These are phyloP conservation scores for Zygotorulaspora sp. DNA, from an alignment of 805 yeast species.

Conservation along the genomic window DNA sequence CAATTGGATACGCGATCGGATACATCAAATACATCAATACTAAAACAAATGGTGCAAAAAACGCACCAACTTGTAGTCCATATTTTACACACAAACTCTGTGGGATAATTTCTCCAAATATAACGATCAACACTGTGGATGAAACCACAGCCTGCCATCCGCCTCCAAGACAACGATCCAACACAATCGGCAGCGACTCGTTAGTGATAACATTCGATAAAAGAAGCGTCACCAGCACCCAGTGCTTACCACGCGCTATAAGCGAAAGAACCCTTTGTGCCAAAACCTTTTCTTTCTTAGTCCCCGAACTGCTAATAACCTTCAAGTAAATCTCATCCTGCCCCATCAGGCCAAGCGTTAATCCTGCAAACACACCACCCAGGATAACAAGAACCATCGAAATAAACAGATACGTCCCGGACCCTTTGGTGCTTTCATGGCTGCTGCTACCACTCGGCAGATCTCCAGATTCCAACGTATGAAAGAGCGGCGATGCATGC, in stretches of 20 bases:
- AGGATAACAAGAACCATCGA: slow-evolving; percentile 61
- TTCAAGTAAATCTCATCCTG: slow-evolving; percentile 93
- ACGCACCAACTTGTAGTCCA: slow-evolving; percentile 87
- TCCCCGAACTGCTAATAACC: slow-evolving; percentile 88
- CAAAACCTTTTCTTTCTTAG: slow-evolving; percentile 55
- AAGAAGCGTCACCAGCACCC: slow-evolving; percentile 88
- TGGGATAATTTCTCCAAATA: slow-evolving; percentile 95
- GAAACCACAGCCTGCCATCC: slow-evolving; percentile 96
- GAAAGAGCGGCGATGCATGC: slow-evolving; percentile 1
- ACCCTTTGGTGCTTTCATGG: neutral
- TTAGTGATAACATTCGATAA: slow-evolving; percentile 87
- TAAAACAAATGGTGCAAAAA: slow-evolving; percentile 83
- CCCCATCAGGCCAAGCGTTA: slow-evolving; percentile 96
- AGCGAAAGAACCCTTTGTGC: slow-evolving; percentile 70
- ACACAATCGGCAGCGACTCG: slow-evolving; percentile 89
- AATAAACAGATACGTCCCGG: slow-evolving; percentile 43
- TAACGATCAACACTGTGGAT: slow-evolving; percentile 87
- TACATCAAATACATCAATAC: slow-evolving; percentile 82
- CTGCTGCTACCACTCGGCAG: neutral
- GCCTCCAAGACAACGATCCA: slow-evolving; percentile 91
- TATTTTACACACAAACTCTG: slow-evolving; percentile 90
- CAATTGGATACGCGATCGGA: slow-evolving; percentile 90
- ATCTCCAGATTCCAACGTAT: slow-evolving; percentile 1
- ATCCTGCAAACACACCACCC: slow-evolving; percentile 90
- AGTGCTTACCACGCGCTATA: slow-evolving; percentile 83